Evolutionary conservation across 129 eudicot genomes (phyloP), one percentile per base, ranked within the genome.

Genomic region (Heracleum sosnowskyi): DNA sequence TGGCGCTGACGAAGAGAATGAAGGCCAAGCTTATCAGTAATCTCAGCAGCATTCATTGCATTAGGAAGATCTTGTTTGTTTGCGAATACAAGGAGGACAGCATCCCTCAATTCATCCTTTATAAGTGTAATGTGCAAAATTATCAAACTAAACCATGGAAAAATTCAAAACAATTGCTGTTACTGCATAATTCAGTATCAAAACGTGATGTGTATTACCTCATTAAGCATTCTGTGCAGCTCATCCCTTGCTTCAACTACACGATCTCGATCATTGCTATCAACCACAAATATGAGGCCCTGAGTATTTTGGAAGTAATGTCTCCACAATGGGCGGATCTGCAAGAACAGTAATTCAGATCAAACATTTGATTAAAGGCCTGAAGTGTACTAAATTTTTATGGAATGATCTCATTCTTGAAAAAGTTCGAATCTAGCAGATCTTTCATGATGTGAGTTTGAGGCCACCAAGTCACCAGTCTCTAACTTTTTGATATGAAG

Each of bases 31-130:
- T 89, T 89, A 77, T 89, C 93, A 62, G 93, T 89, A 45, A 89
- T 89, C 75, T 89, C 93, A 89, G 93, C 93, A 86, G 93, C 93
- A 81, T 89, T 86, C 93, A 86, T 89, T 34, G 93, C 93, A 86
- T 89, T 89, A 4, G 93, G 93, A 80, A 89, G 93, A 86, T 89
- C 93, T 82, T 89, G 93, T 80, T 89, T 36, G 39, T 36, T 36
- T 36, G 39, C 39, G 4, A 36, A 36, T 36, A 36, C 39, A 76
- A 89, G 93, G 3, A 36, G 39, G 39, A 36, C 3, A 2, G 39
- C 39, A 36, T 36, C 39, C 39, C 39, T 36, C 39, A 36, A 36
- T 36, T 36, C 39, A 36, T 36, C 39, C 39, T 36, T 2, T 5
- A 36, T 0, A 36, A 36, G 4, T 5, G 39, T 36, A 36, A 36